phyloP scores from a whole-genome alignment of 1,284 basidiomycete genomes.

The Ceratobasidium sp. region DNA sequence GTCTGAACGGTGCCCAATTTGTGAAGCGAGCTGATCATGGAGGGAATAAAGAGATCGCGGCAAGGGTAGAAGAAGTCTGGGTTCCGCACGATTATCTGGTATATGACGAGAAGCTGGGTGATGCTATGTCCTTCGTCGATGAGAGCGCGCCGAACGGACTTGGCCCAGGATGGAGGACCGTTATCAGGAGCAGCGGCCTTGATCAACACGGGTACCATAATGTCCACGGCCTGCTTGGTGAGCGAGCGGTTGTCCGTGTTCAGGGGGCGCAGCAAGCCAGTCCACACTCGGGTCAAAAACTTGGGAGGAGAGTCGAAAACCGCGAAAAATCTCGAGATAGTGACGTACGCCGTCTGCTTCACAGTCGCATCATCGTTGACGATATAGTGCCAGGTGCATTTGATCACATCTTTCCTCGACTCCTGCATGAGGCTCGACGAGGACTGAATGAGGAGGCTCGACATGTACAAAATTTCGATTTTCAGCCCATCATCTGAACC shows the following conservation, averaged over 20 bases:
- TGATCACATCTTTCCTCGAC: conserved; percentile 94
- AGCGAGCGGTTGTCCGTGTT: conserved; percentile 74
- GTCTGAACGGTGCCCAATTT: conserved; percentile 73
- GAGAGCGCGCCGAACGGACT: conserved; percentile 87
- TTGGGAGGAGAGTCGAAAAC: conserved; percentile 93
- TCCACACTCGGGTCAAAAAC: conserved; percentile 96
- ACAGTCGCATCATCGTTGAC: conserved; percentile 90
- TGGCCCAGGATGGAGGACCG: conserved; percentile 89
- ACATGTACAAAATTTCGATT: conserved; percentile 93
- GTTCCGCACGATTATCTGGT: conserved; percentile 93
- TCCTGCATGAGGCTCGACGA: conserved; percentile 84
- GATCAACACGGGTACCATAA: conserved; percentile 88
- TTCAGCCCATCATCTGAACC: conserved; percentile 85
- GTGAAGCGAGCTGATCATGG: conserved; percentile 91
- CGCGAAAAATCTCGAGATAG: conserved; percentile 95
- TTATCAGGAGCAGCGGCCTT: conserved; percentile 68
- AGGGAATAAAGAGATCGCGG: conserved; percentile 94
- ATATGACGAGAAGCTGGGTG: conserved; percentile 88
- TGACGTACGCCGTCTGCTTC: conserved; percentile 93
- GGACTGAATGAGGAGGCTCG: conserved; percentile 89
- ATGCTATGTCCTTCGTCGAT: conserved; percentile 90
- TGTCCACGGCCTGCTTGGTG: conserved; percentile 90
- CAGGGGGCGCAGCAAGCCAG: conserved; percentile 87
- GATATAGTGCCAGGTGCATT: conserved; percentile 93
- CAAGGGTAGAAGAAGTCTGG: conserved; percentile 94